A percentile compares a stretch with the other conserved stretches of the same genome.
phyloP scores from a whole-genome alignment of 2,329 filamentous ascomycete genomes.

The Acrocalymma vagum region DNA sequence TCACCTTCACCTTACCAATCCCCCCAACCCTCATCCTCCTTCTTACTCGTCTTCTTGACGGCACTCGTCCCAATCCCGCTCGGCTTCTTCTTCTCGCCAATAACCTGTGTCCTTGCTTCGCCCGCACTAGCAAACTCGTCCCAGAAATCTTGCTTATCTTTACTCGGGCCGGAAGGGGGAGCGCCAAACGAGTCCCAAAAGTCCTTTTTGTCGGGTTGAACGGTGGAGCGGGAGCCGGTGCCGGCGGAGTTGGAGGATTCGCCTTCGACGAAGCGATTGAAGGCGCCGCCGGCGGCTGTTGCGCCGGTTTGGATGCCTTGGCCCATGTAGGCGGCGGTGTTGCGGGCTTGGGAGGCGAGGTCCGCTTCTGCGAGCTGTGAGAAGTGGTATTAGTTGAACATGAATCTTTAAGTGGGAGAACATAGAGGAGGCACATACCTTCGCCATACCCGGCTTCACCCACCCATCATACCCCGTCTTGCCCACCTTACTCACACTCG shows the following conservation, averaged over 20 bases:
- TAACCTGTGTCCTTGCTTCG: conserved; percentile 34
- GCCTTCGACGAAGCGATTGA: conserved; percentile 89
- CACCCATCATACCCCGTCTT: conserved; percentile 91
- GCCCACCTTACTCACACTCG: conserved; percentile 86
- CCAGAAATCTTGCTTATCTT: conserved; percentile 64
- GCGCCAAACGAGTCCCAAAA: conserved; percentile 73
- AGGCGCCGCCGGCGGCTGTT: conserved; percentile 77
- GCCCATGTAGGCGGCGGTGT: conserved; percentile 62
- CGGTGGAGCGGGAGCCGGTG: conserved; percentile 20
- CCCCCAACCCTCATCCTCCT: conserved; percentile 66
- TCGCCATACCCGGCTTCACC: conserved; percentile 90
- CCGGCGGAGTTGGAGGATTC: conserved; percentile 49
- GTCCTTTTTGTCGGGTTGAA: conserved; percentile 68
- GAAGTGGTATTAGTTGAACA: conserved; percentile 27
- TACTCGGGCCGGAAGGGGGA: conserved; percentile 59
- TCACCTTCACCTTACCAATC: conserved; percentile 63
- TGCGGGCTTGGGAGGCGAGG: conserved; percentile 66
- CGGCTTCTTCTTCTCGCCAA: conserved; percentile 46
- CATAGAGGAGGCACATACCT: conserved; percentile 62
- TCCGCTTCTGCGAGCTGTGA: conserved; percentile 75
- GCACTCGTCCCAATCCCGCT: conserved; percentile 70
- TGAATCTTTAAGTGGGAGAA: not conserved
- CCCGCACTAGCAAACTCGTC: conserved; percentile 54
- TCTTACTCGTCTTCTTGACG: conserved; percentile 63
- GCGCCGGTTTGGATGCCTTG: conserved; percentile 72